These are phyloP conservation scores for Fagus sylvatica DNA, from an alignment of 306 rosid genomes.

Conservation along the genomic window DNA sequence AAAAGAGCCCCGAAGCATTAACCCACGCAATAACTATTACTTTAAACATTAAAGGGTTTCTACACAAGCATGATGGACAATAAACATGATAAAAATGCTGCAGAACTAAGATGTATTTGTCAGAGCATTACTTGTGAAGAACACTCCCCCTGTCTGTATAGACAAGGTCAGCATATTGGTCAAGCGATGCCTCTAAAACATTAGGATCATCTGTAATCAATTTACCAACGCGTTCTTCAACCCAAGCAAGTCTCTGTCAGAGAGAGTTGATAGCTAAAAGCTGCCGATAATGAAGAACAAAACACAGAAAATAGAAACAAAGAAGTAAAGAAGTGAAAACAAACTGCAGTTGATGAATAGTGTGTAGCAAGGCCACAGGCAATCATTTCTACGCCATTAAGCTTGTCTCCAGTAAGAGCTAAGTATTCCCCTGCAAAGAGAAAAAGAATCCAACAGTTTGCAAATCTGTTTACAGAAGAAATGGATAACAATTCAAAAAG, in stretches of 20 bases:
- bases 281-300: constrained; percentile 12
- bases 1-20: no score
- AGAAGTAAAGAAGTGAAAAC: constrained; percentile 29
- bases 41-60: neutral
- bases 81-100: neutral
- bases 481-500: neutral
- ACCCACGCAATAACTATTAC: neutral
- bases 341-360: constrained; percentile 66
- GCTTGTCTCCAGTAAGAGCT: constrained; percentile 96
- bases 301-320: constrained; percentile 13
- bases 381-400: constrained; percentile 94
- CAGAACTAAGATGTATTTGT: constrained; percentile 26
- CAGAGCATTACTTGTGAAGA: constrained; percentile 67
- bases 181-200: constrained; percentile 75
- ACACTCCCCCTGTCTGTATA: constrained; percentile 70
- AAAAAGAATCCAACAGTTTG: neutral
- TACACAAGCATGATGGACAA: neutral
- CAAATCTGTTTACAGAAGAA: constrained; percentile 11
- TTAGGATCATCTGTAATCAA: constrained; percentile 77
- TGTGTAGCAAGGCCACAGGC: constrained; percentile 96
- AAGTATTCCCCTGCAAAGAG: constrained; percentile 80
- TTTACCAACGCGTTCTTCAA: constrained; percentile 90
- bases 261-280: constrained; percentile 32
- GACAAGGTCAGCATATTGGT: constrained; percentile 86
- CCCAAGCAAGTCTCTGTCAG: constrained; percentile 65